Percentiles rank a stretch among this genome's conserved stretches.
phyloP scores from a whole-genome alignment of 2,329 filamentous ascomycete genomes.

The Pseudophaeomoniella oleicola region DNA sequence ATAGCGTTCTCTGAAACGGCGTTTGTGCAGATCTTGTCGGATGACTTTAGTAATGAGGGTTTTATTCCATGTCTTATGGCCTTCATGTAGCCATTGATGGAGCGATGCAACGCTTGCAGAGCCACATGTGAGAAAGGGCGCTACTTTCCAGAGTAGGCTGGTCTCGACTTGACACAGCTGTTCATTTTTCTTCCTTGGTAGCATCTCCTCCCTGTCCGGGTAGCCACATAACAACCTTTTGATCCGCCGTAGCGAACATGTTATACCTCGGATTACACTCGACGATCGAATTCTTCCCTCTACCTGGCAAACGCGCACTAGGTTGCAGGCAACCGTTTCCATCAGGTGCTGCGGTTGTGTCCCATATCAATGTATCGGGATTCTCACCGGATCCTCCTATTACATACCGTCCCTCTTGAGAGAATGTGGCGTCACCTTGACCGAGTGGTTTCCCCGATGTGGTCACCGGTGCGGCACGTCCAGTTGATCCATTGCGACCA shows the following conservation, averaged over 20 bases:
- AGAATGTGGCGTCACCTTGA: conserved; percentile 72
- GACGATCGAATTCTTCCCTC: conserved; percentile 55
- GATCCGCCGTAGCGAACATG: conserved; percentile 78
- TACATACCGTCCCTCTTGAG: conserved; percentile 78
- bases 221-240: conserved; percentile 66
- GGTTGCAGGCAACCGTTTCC: conserved; percentile 40
- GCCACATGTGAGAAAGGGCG: no score
- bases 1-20: no score
- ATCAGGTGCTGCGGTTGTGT: conserved; percentile 46
- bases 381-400: conserved; percentile 59
- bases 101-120: no score
- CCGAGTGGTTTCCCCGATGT: conserved; percentile 37
- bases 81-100: no score
- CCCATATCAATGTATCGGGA: conserved; percentile 72
- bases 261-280: conserved; percentile 88
- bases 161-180: no score
- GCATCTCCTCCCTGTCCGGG: conserved; percentile 39
- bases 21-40: no score
- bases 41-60: no score
- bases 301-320: conserved; percentile 21
- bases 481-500: conserved; percentile 31
- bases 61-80: no score
- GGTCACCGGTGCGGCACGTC: conserved; percentile 34
- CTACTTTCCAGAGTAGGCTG: no score
- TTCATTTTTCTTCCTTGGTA: background rate